Conservation (phyloP, 768 basidiomycete species). For the Tubosaeta brunneosetosa region DNA sequence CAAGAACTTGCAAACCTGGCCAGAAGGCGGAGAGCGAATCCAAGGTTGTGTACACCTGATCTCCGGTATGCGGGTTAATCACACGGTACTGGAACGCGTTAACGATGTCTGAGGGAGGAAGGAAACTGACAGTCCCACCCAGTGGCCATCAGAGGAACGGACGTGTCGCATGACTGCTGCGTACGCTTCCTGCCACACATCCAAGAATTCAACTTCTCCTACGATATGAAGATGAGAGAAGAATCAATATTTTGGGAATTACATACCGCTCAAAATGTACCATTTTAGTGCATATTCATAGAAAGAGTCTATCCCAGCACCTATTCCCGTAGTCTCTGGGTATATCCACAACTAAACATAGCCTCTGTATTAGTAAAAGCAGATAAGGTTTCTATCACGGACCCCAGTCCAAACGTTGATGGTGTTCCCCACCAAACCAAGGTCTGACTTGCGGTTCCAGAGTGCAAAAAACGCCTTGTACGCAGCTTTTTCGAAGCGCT, state of each 20-base stretch:
- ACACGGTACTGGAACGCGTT: conserved; percentile 62
- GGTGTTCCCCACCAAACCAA: conserved; percentile 85
- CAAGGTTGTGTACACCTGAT: conserved; percentile 69
- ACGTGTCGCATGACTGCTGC: conserved; percentile 82
- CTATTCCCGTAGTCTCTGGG: conserved; percentile 77
- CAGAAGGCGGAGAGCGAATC: conserved; percentile 96
- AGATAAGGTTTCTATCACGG: conserved; percentile 24
- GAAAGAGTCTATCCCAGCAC: conserved; percentile 94
- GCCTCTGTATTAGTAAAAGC: conserved; percentile 4
- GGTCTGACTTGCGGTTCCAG: conserved; percentile 86
- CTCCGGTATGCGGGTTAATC: conserved; percentile 76
- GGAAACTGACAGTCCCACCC: conserved; percentile 44
- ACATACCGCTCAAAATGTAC: conserved; percentile 78
- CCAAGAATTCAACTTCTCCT: conserved; percentile 77
- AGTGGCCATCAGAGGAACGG: conserved; percentile 79
- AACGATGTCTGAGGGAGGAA: conserved; percentile 1
- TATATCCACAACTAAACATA: conserved; percentile 55
- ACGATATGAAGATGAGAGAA: conserved; percentile 2
- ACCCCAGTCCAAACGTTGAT: conserved; percentile 83
- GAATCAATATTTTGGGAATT: neutral
- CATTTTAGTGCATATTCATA: conserved; percentile 93
- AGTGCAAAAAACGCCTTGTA: conserved; percentile 87
- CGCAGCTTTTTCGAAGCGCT: conserved; percentile 85
- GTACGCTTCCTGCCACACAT: conserved; percentile 83
- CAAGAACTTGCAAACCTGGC: conserved; percentile 90